These are phyloP conservation scores for Jackrogersella minutella DNA, from an alignment of 495 filamentous ascomycete species.

Conservation along the genomic window DNA sequence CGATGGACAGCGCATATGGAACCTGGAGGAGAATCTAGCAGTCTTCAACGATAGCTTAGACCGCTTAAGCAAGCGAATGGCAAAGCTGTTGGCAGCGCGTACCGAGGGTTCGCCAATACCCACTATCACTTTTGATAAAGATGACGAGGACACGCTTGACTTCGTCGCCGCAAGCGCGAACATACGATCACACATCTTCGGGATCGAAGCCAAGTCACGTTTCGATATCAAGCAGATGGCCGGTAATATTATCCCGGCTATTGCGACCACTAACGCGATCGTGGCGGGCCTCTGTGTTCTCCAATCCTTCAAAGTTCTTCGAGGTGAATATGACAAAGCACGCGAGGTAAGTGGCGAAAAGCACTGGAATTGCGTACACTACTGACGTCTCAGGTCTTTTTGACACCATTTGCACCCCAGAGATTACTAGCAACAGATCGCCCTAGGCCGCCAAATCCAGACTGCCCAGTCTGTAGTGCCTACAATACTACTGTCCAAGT, in stretches of 20 bases:
- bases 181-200: conserved; percentile 83
- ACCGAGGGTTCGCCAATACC: conserved; percentile 60
- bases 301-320: conserved; percentile 90
- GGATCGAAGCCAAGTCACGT: conserved; percentile 85
- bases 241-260: conserved; percentile 98
- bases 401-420: conserved; percentile 82
- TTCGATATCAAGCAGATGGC: conserved; percentile 99
- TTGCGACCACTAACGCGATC: conserved; percentile 97
- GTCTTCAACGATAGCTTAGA: conserved; percentile 88
- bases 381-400: conserved; percentile 67
- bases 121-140: conserved; percentile 91
- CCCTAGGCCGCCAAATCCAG: conserved; percentile 75
- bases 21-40: conserved; percentile 76
- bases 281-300: conserved; percentile 92
- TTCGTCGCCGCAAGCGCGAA: conserved; percentile 94
- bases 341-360: conserved; percentile 52
- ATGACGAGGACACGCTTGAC: conserved; percentile 93
- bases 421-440: conserved; percentile 76
- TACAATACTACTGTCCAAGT: conserved; percentile 70
- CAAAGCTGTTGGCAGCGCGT: conserved; percentile 63
- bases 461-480: conserved; percentile 83
- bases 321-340: conserved; percentile 70
- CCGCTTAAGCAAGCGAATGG: conserved; percentile 75
- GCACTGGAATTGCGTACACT: conserved; percentile 30
- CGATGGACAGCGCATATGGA: conserved; percentile 83